Percentiles rank a stretch among this genome's conserved stretches.
Conservation (phyloP, 2,329 filamentous ascomycete species). For the Xylaria sp. region DNA sequence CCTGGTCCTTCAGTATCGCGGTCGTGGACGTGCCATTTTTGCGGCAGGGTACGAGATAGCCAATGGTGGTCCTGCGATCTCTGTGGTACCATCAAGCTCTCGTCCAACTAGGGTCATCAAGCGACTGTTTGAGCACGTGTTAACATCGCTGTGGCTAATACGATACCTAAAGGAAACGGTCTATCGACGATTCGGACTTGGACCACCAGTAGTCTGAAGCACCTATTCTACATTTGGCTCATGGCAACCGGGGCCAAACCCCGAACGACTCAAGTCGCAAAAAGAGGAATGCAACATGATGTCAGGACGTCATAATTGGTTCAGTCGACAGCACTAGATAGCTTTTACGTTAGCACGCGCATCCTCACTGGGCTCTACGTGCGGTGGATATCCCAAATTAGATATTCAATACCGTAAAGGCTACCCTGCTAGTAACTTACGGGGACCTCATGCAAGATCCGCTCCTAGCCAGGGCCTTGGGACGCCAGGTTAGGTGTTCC, state of each 20-base stretch:
- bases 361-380: background rate
- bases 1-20: constrained; percentile 26
- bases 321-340: background rate
- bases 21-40: constrained; percentile 60
- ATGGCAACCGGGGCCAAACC: background rate
- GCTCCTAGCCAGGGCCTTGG: background rate
- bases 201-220: no score
- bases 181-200: no score
- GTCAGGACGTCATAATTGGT: background rate
- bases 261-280: background rate
- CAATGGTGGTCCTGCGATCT: constrained; percentile 63
- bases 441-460: background rate
- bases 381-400: no score
- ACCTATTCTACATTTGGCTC: background rate
- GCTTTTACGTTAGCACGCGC: background rate
- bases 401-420: background rate
- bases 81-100: constrained; percentile 59
- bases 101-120: constrained; percentile 24
- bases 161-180: background rate
- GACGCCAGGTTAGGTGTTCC: background rate
- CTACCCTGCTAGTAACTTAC: background rate
- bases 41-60: constrained; percentile 56
- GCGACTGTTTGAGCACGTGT: no score
- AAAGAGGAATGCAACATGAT: background rate
- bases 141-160: no score